A percentile compares a stretch with the other conserved stretches of the same genome.
Evolutionary conservation across 768 basidiomycete genomes (phyloP).

Genomic region (Trametes elegans): DNA sequence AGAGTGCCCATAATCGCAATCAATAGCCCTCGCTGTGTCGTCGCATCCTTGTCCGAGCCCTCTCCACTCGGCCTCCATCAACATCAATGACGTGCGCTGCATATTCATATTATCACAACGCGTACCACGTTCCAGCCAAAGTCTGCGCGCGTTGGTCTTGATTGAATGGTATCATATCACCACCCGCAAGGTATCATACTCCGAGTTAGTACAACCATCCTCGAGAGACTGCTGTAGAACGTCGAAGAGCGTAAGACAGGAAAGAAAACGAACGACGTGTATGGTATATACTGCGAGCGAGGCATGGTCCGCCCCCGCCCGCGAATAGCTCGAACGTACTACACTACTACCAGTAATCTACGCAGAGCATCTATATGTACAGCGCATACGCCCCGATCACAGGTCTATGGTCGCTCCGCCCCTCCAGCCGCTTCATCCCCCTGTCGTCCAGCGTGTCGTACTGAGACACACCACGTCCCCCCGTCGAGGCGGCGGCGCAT

Average conservation of each 20-base stretch:
- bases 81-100: no score
- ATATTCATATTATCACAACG: no score
- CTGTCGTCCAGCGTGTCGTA: slow-evolving; percentile 77
- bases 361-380: slow-evolving; percentile 53
- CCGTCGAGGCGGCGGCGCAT: slow-evolving; percentile 36
- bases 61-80: background rate
- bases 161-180: background rate
- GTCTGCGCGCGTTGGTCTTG: no score
- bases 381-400: slow-evolving; percentile 79
- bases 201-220: slow-evolving; percentile 5
- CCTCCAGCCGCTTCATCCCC: slow-evolving; percentile 72
- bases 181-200: background rate
- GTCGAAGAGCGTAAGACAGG: no score
- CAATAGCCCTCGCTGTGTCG: background rate
- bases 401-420: slow-evolving; percentile 80
- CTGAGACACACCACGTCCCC: slow-evolving; percentile 72
- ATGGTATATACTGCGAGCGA: slow-evolving; percentile 2
- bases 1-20: background rate
- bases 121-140: no score
- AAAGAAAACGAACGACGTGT: background rate
- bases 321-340: background rate
- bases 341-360: no score
- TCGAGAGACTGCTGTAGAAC: background rate
- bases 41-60: background rate
- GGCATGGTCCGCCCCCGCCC: background rate